Evolutionary conservation across 768 basidiomycete species (phyloP).

Genomic region (Clavulina sp.): DNA sequence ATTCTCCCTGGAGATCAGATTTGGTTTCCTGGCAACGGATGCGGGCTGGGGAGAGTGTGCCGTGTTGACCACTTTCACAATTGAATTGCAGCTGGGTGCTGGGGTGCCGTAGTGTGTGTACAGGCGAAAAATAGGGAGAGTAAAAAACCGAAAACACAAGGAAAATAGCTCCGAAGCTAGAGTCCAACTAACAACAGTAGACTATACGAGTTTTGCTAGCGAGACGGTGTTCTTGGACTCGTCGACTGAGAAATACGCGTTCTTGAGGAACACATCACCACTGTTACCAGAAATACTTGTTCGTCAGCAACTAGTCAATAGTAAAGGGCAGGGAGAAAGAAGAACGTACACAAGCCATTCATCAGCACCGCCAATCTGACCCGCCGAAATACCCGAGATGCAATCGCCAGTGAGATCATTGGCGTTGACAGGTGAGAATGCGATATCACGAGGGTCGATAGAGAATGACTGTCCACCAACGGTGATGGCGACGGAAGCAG

Average conservation of each 20-base stretch:
- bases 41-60: too few relatives aligned
- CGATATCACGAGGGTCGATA: conserved; percentile 50
- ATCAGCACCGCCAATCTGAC: conserved; percentile 35
- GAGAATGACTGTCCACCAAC: conserved; percentile 41
- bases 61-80: too few relatives aligned
- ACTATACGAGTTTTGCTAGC: not conserved
- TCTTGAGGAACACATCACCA: conserved; percentile 61
- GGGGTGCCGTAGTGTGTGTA: too few relatives aligned
- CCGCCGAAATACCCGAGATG: conserved; percentile 49
- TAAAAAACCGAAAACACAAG: too few relatives aligned
- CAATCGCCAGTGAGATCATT: conserved; percentile 44
- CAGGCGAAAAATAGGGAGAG: too few relatives aligned
- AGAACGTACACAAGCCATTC: conserved; percentile 41
- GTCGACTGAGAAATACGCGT: conserved; percentile 53
- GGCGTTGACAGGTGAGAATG: conserved; percentile 34
- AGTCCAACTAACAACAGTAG: too few relatives aligned
- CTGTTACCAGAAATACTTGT: not conserved
- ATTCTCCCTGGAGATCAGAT: too few relatives aligned
- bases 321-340: not conserved
- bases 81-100: too few relatives aligned
- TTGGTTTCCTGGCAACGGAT: too few relatives aligned
- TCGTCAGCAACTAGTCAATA: too few relatives aligned
- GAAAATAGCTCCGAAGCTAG: too few relatives aligned
- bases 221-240: conserved; percentile 23
- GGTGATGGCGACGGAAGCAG: conserved; percentile 32